These are phyloP conservation scores for Dipteronia dyeriana DNA, from an alignment of 345 rosid species.

Conservation along the genomic window DNA sequence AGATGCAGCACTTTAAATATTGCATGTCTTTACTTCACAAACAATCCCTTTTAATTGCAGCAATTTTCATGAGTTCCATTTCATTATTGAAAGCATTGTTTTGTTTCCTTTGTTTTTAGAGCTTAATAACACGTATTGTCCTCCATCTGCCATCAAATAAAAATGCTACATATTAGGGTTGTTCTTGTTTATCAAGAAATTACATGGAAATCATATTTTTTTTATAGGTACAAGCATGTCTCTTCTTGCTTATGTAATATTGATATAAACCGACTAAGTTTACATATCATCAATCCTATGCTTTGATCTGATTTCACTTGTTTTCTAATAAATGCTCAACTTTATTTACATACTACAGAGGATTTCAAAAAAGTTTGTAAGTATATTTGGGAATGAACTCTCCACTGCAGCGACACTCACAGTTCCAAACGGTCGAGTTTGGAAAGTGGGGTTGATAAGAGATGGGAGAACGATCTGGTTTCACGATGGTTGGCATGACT, in stretches of 20 bases:
- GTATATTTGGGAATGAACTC: constrained; percentile 38
- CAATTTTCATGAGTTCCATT: too few relatives aligned
- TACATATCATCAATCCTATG: background rate
- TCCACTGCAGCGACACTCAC: constrained; percentile 30
- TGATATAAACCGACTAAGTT: too few relatives aligned
- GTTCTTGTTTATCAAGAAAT: background rate
- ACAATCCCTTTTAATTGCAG: too few relatives aligned
- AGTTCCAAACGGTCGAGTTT: constrained; percentile 35
- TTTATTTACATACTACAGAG: constrained; percentile 24
- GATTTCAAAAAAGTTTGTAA: constrained; percentile 42
- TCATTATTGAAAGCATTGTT: too few relatives aligned
- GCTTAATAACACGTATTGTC: too few relatives aligned
- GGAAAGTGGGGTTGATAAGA: constrained; percentile 40
- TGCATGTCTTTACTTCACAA: background rate
- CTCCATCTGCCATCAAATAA: too few relatives aligned
- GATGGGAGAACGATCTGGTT: constrained; percentile 36
- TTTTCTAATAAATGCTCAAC: background rate
- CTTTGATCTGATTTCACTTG: background rate
- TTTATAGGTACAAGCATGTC: too few relatives aligned
- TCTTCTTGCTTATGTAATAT: too few relatives aligned
- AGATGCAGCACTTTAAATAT: too few relatives aligned
- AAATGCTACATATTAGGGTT: too few relatives aligned
- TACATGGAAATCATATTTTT: background rate
- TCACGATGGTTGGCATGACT: constrained; percentile 44
- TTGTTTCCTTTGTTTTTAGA: too few relatives aligned